Percentiles rank a stretch among this genome's conserved stretches.
Conservation (phyloP, 2,329 filamentous ascomycete species). For the Trichocomaceae sp. region DNA sequence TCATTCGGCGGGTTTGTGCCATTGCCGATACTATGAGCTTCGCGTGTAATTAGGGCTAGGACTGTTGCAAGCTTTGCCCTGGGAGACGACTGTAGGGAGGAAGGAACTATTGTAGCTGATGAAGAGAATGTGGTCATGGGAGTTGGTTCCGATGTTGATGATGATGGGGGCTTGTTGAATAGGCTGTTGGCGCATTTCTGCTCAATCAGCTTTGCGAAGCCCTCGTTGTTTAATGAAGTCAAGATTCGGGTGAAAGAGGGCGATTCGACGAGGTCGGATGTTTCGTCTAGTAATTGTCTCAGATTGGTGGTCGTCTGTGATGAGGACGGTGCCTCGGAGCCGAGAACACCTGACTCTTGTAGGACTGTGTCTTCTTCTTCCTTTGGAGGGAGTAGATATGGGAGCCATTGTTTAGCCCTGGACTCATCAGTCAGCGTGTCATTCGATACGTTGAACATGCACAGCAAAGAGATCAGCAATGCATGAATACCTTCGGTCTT, state of each 20-base stretch:
- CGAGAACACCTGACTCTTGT: conserved; percentile 70
- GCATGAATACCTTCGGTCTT: conserved; percentile 48
- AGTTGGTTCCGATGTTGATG: conserved; percentile 30
- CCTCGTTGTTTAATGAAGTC: conserved; percentile 76
- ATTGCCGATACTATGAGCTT: conserved; percentile 82
- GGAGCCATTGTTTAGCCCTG: conserved; percentile 65
- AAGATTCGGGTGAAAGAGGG: conserved; percentile 84
- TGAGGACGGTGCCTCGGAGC: conserved; percentile 32
- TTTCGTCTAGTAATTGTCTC: conserved; percentile 85
- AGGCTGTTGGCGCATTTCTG: conserved; percentile 70
- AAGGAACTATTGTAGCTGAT: conserved; percentile 35
- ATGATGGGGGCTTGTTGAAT: conserved; percentile 52
- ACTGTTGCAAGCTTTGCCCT: conserved; percentile 78
- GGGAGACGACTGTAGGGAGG: conserved; percentile 29
- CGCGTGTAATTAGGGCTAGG: conserved; percentile 79
- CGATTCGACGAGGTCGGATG: conserved; percentile 89
- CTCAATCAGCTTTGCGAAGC: conserved; percentile 78
- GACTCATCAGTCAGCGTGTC: background rate
- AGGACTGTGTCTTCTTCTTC: conserved; percentile 79
- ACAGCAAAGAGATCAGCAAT: too few relatives aligned
- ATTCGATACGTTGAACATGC: background rate
- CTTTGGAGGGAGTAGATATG: conserved; percentile 71
- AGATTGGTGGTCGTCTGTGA: conserved; percentile 48
- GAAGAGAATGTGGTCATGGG: conserved; percentile 43
- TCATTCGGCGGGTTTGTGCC: conserved; percentile 47